Conservation (phyloP, 192 early-diverging fungal species). For the Coemansia sp. region DNA sequence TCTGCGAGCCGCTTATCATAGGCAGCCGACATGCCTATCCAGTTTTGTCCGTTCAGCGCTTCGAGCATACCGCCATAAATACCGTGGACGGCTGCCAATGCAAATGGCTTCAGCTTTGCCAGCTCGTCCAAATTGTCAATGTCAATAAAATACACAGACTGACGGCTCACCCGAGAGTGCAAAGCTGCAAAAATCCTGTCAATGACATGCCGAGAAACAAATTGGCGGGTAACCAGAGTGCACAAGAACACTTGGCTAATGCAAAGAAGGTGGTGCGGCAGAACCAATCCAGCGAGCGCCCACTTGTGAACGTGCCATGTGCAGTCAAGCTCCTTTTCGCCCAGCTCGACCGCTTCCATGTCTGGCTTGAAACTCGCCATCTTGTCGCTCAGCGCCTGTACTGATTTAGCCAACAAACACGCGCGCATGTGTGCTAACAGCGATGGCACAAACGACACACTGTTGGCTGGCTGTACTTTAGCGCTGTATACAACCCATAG, state of each 20-base stretch:
- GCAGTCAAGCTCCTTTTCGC: not conserved
- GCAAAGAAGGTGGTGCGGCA: conserved; percentile 39
- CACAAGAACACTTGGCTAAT: conserved; percentile 21
- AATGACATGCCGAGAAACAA: conserved; percentile 16
- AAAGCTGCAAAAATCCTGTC: conserved; percentile 13
- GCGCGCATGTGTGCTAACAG: conserved; percentile 24
- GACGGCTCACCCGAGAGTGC: not conserved
- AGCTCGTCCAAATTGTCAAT: conserved; percentile 10
- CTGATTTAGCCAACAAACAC: conserved; percentile 16
- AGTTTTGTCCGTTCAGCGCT: not conserved
- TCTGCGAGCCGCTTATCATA: not conserved
- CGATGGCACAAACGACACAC: not conserved
- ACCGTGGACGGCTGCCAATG: conserved; percentile 13
- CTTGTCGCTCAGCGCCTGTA: conserved; percentile 7
- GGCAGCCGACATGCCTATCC: too few relatives aligned
- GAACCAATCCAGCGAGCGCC: conserved; percentile 16
- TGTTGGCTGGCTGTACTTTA: not conserved
- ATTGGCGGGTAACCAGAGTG: conserved; percentile 7
- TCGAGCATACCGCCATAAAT: conserved; percentile 15
- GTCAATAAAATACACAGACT: conserved; percentile 19
- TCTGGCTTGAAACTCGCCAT: conserved; percentile 11
- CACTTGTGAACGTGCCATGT: conserved; percentile 15
- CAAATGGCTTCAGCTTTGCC: conserved; percentile 5
- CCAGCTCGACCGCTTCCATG: not conserved
- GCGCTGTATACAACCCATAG: conserved; percentile 8